phyloP scores from a whole-genome alignment of 140 eudicot species.

The Anethum foeniculum region DNA sequence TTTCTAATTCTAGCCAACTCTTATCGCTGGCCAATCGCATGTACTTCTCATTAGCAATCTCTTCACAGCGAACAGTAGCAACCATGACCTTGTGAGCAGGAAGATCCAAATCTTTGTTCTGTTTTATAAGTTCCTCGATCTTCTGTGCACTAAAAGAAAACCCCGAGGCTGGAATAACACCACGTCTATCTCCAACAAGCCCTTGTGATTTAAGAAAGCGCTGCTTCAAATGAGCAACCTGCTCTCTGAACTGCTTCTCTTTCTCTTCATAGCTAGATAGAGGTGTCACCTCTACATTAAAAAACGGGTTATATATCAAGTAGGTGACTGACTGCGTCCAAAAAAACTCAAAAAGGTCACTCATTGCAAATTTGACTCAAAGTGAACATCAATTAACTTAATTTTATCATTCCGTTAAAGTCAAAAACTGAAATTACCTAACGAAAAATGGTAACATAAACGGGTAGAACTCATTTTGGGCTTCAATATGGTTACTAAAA shows the following conservation, averaged over 20 bases:
- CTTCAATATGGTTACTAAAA: too few species aligned
- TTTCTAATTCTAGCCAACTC: conserved; percentile 25
- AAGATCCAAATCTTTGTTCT: conserved; percentile 57
- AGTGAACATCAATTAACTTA: too few species aligned
- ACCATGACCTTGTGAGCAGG: conserved; percentile 85
- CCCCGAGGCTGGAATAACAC: conserved; percentile 83
- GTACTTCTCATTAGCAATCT: conserved; percentile 68
- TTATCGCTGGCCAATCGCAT: conserved; percentile 18
- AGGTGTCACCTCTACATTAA: conserved; percentile 79
- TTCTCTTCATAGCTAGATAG: conserved; percentile 88
- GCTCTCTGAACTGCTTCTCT: conserved; percentile 88
- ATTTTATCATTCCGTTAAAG: too few species aligned
- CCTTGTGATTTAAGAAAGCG: conserved; percentile 65
- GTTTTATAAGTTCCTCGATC: conserved; percentile 50
- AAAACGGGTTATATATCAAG: too few species aligned
- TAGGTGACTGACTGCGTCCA: too few species aligned
- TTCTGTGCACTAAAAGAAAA: conserved; percentile 63
- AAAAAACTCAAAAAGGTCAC: too few species aligned
- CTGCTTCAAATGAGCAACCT: conserved; percentile 72
- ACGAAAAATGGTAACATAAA: too few species aligned
- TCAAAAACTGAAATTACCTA: too few species aligned
- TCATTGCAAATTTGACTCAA: too few species aligned
- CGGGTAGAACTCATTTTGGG: too few species aligned
- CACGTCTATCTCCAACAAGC: conserved; percentile 87
- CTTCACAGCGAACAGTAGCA: conserved; percentile 91